Conservation (phyloP, 2,329 filamentous ascomycete species). For the Harringtonia lauricola region DNA sequence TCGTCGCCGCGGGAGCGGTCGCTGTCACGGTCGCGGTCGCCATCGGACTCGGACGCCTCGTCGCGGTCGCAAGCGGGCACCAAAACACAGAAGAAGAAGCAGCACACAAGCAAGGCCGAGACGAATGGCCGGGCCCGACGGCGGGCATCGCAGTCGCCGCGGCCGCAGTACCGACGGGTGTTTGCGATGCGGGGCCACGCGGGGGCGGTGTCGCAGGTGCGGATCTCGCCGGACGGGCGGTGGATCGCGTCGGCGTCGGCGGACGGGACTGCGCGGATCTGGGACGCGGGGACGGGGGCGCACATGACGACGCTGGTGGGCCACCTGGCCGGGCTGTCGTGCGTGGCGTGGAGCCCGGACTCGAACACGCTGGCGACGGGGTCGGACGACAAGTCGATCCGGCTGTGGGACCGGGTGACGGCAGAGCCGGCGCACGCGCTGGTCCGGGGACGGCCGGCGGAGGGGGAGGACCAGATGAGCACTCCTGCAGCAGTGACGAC, state of each 20-base stretch:
- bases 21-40: constrained; percentile 19
- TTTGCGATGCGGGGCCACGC: constrained; percentile 68
- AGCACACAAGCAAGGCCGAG: constrained; percentile 6
- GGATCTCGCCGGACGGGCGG: constrained; percentile 80
- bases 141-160: constrained; percentile 35
- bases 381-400: constrained; percentile 91
- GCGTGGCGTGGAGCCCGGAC: constrained; percentile 89
- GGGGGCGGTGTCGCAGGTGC: constrained; percentile 70
- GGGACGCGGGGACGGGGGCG: constrained; percentile 67
- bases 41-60: constrained; percentile 15
- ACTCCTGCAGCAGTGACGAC: no score
- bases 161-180: constrained; percentile 57
- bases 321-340: constrained; percentile 85
- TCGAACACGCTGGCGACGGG: constrained; percentile 79
- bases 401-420: constrained; percentile 76
- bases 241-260: constrained; percentile 88
- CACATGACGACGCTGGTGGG: constrained; percentile 85
- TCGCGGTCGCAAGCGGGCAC: constrained; percentile 4
- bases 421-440: constrained; percentile 25
- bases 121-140: constrained; percentile 15
- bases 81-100: not conserved
- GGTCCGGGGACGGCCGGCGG: constrained; percentile 10
- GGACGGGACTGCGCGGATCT: constrained; percentile 84
- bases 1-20: no score
- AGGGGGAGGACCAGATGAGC: constrained; percentile 1